Evolutionary conservation across 164 flowering plant genomes (phyloP).

Genomic region (Vitis vinifera): DNA sequence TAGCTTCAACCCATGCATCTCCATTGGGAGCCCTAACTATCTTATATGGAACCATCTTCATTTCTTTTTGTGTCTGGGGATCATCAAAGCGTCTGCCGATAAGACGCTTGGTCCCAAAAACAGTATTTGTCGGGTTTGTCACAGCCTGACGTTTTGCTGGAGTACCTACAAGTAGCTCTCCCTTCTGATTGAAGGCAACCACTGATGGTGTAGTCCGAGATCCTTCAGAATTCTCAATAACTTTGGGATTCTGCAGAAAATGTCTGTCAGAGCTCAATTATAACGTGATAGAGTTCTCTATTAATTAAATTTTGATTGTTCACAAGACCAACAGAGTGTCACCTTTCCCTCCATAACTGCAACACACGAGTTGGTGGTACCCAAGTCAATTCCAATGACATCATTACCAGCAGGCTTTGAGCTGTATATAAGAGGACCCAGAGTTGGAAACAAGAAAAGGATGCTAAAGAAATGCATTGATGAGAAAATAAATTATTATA

Average conservation of each 20-base stretch:
- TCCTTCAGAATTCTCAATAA: constrained; percentile 74
- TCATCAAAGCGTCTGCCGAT: constrained; percentile 72
- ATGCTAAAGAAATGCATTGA: neutral
- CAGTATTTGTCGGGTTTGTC: constrained; percentile 66
- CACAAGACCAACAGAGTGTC: neutral
- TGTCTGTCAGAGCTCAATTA: too few relatives aligned
- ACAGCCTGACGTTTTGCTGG: constrained; percentile 83
- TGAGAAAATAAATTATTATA: constrained; percentile 7
- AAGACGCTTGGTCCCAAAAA: constrained; percentile 68
- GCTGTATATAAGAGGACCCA: constrained; percentile 23
- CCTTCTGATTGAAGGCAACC: constrained; percentile 64
- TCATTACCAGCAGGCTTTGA: constrained; percentile 69
- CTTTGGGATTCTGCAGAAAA: constrained; percentile 59
- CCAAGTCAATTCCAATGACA: constrained; percentile 82
- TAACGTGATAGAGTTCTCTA: too few relatives aligned
- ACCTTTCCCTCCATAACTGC: constrained; percentile 90
- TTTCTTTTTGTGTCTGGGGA: constrained; percentile 66
- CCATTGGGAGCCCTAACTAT: constrained; percentile 70
- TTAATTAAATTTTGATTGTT: neutral
- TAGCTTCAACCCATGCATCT: constrained; percentile 80
- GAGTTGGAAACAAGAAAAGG: too few relatives aligned
- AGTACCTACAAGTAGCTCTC: constrained; percentile 69
- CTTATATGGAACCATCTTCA: constrained; percentile 77
- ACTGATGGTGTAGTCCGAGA: constrained; percentile 75
- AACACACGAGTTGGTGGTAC: constrained; percentile 84